Base-by-base conservation (phyloP, 2,329 filamentous ascomycete species). In the Fusarium subtropicale region DNA sequence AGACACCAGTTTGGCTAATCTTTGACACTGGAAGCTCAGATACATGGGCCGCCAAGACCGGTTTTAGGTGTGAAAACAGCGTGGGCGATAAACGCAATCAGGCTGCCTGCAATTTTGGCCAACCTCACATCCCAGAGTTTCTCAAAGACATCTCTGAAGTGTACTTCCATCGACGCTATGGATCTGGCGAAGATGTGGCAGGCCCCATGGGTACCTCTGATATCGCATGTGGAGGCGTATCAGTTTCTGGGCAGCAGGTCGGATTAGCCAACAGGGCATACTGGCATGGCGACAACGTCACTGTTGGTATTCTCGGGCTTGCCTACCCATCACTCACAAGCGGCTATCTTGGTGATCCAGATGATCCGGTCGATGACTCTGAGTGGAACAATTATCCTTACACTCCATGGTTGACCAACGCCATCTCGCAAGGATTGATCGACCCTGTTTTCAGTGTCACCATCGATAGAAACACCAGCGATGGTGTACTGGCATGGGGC, bases 21-120 rank as follows among this genome's bases (percentile, higher is more conserved):
- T 77, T 87, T 47, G 84, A 86, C 68, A 86, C 84, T 0, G 84
- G 83, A 26, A 85, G 83, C 71, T 81, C 84, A 24, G 85, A 87
- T 64, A 86, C 84, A 1, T 87, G 84, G 84, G 79, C 81, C 3
- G 79, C 80, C 34, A 76, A 77, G 13, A 72, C 71, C 2, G 77
- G 79, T 31, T 85, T 85, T 64, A 71, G 74, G 44, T 87, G 85
- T 66, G 72, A 80, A 36, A 79, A 81, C 59, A 72, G 67, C n/a
- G 59, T 68, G 1, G 81, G 81, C 18, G 66, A 72, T 9, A 59
- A 73, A 10, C 74, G 76, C 26, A 68, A 76, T 3, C 76, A 78
- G 36, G 63, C 69, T 3, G 63, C 71, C 3, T 86, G 84, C 66
- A 75, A 74, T 4, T 84, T 86, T 52, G 83, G 84, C 0, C 72